These are phyloP conservation scores for Colletotrichum eremochloae DNA, from an alignment of 2,329 filamentous ascomycete species.

Conservation along the genomic window DNA sequence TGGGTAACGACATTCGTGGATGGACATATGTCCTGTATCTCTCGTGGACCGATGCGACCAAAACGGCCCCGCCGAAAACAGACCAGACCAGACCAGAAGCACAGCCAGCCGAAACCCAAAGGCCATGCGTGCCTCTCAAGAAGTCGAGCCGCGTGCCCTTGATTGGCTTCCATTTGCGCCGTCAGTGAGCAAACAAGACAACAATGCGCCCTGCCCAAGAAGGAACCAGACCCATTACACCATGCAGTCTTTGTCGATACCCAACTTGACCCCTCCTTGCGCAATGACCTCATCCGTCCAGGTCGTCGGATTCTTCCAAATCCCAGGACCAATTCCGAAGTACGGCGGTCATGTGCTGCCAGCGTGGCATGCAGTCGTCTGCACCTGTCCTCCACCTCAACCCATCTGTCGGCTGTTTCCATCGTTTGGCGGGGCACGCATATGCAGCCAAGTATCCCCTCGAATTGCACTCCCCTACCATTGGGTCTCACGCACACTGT, in stretches of 20 bases:
- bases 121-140: constrained; percentile 2
- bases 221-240: background rate
- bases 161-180: constrained; percentile 10
- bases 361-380: constrained; percentile 43
- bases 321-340: constrained; percentile 17
- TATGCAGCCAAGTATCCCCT: constrained; percentile 39
- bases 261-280: constrained; percentile 28
- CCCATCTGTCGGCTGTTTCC: constrained; percentile 41
- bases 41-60: constrained; percentile 27
- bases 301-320: constrained; percentile 38
- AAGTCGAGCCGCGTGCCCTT: constrained; percentile 1
- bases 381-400: constrained; percentile 36
- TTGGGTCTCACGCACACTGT: constrained; percentile 7
- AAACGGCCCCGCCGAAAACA: constrained; percentile 19
- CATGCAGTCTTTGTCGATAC: constrained; percentile 30
- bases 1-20: constrained; percentile 15
- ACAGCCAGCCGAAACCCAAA: background rate
- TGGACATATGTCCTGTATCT: constrained; percentile 13
- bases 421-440: constrained; percentile 32
- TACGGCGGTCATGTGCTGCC: constrained; percentile 39
- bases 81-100: constrained; percentile 11
- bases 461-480: constrained; percentile 16
- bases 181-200: constrained; percentile 35
- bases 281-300: constrained; percentile 42
- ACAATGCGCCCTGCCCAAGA: constrained; percentile 17